Conservation (phyloP, 1,284 basidiomycete species). For the Rhodofomes roseus region DNA sequence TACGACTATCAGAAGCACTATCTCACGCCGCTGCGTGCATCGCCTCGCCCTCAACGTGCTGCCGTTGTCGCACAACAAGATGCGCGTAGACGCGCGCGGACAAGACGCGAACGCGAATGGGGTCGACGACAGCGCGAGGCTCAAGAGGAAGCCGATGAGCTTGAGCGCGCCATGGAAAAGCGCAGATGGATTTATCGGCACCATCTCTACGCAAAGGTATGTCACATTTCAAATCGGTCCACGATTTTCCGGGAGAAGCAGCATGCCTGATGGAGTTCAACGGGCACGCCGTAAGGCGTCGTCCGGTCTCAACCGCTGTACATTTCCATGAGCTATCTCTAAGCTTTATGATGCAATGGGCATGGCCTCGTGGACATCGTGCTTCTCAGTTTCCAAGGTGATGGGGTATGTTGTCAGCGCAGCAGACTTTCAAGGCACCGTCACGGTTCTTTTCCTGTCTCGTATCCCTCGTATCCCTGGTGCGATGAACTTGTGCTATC, state of each 20-base stretch:
- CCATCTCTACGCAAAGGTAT: conserved; percentile 76
- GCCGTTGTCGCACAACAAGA: conserved; percentile 26
- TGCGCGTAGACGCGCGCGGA: conserved; percentile 26
- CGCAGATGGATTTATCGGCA: conserved; percentile 70
- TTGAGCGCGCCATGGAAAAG: conserved; percentile 60
- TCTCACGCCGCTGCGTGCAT: conserved; percentile 61
- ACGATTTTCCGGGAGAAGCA: neutral
- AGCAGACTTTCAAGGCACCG: neutral
- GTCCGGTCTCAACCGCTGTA: neutral
- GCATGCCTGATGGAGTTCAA: neutral
- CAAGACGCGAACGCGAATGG: conserved; percentile 50
- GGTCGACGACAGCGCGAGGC: conserved; percentile 41
- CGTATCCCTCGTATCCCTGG: too few species aligned
- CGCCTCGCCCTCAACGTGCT: conserved; percentile 37
- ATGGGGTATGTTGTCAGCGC: neutral
- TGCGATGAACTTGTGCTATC: neutral
- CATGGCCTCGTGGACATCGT: neutral
- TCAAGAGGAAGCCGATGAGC: conserved; percentile 49
- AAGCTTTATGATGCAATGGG: neutral
- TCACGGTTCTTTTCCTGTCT: neutral
- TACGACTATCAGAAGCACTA: conserved; percentile 81
- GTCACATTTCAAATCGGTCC: conserved; percentile 16
- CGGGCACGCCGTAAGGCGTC: neutral
- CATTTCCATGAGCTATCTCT: neutral
- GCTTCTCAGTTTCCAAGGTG: conserved; percentile 3